Base-by-base conservation (phyloP, 148 eudicot species). In the Oxyria digyna region DNA sequence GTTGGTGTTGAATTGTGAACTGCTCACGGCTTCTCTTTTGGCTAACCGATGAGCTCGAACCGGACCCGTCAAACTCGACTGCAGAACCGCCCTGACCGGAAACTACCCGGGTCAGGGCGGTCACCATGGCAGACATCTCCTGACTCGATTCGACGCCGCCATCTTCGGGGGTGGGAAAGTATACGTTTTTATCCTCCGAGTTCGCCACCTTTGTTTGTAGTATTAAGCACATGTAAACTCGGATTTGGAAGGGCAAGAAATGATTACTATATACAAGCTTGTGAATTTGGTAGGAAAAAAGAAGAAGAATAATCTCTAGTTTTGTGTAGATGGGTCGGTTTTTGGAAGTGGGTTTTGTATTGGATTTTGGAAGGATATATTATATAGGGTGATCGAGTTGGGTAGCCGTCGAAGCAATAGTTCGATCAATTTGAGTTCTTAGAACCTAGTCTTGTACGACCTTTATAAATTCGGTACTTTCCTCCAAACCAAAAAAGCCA, bases 1-100 rank as follows among this genome's bases (percentile, higher is more conserved):
- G 37, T 15, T 59, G 65, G 15, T 31, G 65, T 4, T 59, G 62
- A 26, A 54, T 0, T 11, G 24, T 23, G 24, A 54, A 3, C 31
- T 54, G 37, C 27, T 59, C 65, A 59, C 65, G 65, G 65, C 38
- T 59, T 59, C 65, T 59, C 65, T 59, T 59, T 59, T 4, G 20
- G 65, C 65, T 38, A 59, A 15, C 20, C 64, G 6, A 29, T 0
- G 64, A 29, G 37, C 17, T 55, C 2, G 62, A 17, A 26, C 62
- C 33, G 62, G 62, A 24, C 12, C 3, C 62, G 17, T 55, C 62
- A 23, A 24, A 55, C 15, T 33, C 62, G 7, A 55, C 62, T 7
- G 35, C 0, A 10, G 32, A 32, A 55, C 62, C 62, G 17, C 65
- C 38, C 38, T 59, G 65, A 15, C 65, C 65, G 38, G 65, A 59